Evolutionary conservation across 768 basidiomycete genomes (phyloP).

Genomic region (Phaffia australis): DNA sequence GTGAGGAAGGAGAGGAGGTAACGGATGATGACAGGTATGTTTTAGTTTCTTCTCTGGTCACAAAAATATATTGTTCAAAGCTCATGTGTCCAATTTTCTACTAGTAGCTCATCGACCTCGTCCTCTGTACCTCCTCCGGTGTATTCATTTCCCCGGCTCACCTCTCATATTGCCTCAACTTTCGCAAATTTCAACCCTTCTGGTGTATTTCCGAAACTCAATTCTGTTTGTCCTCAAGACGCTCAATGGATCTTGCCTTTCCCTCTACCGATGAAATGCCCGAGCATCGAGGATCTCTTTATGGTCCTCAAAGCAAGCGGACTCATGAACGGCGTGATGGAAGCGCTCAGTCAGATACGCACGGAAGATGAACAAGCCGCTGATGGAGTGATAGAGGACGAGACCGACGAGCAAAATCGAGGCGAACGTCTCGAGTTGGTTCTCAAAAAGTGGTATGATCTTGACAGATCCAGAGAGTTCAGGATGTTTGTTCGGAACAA

Average conservation of each 20-base stretch:
- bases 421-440: constrained; percentile 54
- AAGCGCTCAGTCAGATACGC: constrained; percentile 44
- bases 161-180: constrained; percentile 46
- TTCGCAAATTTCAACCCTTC: constrained; percentile 45
- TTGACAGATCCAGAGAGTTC: constrained; percentile 73
- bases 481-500: constrained; percentile 78
- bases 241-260: constrained; percentile 81
- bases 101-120: constrained; percentile 21
- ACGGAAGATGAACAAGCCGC: no score
- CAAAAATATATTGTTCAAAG: neutral
- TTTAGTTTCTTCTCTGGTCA: neutral
- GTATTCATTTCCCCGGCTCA: constrained; percentile 75
- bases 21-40: neutral
- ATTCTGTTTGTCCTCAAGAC: constrained; percentile 93
- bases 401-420: constrained; percentile 22
- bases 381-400: neutral
- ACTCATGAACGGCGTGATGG: constrained; percentile 54
- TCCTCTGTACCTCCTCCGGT: constrained; percentile 22
- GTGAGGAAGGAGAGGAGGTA: neutral
- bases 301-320: constrained; percentile 85
- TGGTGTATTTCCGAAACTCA: constrained; percentile 83
- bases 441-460: constrained; percentile 76
- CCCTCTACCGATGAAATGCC: constrained; percentile 75
- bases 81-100: neutral
- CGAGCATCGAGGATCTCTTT: constrained; percentile 78